Evolutionary conservation across 768 basidiomycete genomes (phyloP).

Genomic region (Suillus brevipes): DNA sequence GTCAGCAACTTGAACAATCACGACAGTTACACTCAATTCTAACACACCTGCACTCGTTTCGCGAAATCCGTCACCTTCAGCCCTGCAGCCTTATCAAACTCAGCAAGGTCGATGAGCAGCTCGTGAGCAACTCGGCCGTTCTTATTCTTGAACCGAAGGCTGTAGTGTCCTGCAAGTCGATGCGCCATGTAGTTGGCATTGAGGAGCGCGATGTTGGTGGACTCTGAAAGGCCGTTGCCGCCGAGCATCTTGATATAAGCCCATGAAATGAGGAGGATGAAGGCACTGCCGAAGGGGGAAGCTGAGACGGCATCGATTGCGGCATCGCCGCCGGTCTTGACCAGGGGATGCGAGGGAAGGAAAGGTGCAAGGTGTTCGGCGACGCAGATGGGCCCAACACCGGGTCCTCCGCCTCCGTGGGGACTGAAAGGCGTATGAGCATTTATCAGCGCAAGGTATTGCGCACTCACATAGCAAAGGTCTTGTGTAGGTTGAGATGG

Average conservation of each 20-base stretch:
- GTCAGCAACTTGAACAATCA: background rate
- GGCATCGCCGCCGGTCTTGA: constrained; percentile 62
- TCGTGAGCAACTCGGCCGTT: constrained; percentile 96
- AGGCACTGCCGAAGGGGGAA: constrained; percentile 92
- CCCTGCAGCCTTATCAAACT: constrained; percentile 89
- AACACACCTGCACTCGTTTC: constrained; percentile 81
- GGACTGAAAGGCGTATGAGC: constrained; percentile 51
- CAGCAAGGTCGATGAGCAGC: constrained; percentile 90
- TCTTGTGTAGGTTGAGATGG: constrained; percentile 98
- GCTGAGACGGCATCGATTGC: constrained; percentile 89
- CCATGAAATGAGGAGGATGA: constrained; percentile 96
- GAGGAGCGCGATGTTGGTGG: constrained; percentile 84
- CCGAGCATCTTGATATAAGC: constrained; percentile 99
- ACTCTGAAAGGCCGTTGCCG: constrained; percentile 81
- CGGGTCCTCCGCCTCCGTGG: constrained; percentile 96
- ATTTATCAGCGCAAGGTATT: background rate
- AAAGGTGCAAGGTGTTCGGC: constrained; percentile 93
- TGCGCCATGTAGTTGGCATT: constrained; percentile 98
- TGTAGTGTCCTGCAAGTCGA: constrained; percentile 83
- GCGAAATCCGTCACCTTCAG: constrained; percentile 95
- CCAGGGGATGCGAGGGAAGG: constrained; percentile 83
- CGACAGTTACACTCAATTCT: background rate
- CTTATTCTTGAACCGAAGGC: constrained; percentile 82
- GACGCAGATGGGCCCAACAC: constrained; percentile 94
- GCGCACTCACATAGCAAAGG: constrained; percentile 81